Evolutionary conservation across 176 grass and related monocot species (phyloP), one percentile per base, ranked within the genome.

Genomic region (Urochloa ruziziensis): DNA sequence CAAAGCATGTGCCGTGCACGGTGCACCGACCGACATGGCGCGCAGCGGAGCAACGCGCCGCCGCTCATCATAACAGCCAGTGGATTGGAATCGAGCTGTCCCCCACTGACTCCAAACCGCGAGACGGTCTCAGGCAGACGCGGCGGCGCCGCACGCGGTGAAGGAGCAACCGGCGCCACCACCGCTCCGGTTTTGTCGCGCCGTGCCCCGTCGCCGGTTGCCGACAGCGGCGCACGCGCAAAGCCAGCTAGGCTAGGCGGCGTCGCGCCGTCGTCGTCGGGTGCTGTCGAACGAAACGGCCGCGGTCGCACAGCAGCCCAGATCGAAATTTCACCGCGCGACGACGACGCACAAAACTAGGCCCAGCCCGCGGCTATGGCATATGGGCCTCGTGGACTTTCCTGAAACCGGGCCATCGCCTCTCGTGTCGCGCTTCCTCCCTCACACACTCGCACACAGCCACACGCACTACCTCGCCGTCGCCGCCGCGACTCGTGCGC

Each of bases 401-500:
- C 21, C 52, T n/a, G 16, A 6, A 18, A 51, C 16, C 16, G 48
- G 48, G 48, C 48, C 17, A 15, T 49, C 15, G 47, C 47, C 2
- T 49, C n/a, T n/a, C n/a, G n/a, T n/a, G n/a, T n/a, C n/a, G n/a
- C n/a, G n/a, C n/a, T n/a, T n/a, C n/a, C n/a, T n/a, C 36, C 36
- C 36, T 37, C n/a, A n/a, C n/a, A n/a, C n/a, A n/a, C n/a, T n/a
- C n/a, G n/a, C n/a, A n/a, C n/a, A 47, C 46, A 14, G 3, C 44
- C 44, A 56, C 65, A 33, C 49, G 17, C 67, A 9, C 79, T 40
- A 19, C 6, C 39, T 40, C 62, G 47, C 71, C 11, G 13, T 33
- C 82, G 63, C 62, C 62, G 47, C 25, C 48, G 73, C 51, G 73
- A 33, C 62, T 12, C 49, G 62, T 70, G 78, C 78, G 78, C 85